Evolutionary conservation across 305 asterid species (phyloP).

Genomic region (Plantago coronopus): DNA sequence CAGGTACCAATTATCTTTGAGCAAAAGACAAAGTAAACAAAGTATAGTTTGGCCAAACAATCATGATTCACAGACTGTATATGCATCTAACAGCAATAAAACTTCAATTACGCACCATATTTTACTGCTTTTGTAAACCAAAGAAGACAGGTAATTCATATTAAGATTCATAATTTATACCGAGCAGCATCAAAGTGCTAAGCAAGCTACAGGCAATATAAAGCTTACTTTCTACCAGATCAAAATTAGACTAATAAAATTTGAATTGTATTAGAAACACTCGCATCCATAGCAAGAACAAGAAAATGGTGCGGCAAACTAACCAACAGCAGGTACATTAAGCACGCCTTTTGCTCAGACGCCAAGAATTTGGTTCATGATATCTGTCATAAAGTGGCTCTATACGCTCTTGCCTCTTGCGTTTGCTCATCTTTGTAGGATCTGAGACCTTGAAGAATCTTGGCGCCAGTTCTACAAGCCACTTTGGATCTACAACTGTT

Average conservation of each 20-base stretch:
- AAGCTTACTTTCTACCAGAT: too few relatives aligned
- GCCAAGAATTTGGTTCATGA: constrained; percentile 88
- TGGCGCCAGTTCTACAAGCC: constrained; percentile 87
- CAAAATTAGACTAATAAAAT: background rate
- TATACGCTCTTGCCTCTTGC: constrained; percentile 84
- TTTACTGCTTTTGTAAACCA: too few relatives aligned
- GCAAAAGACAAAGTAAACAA: too few relatives aligned
- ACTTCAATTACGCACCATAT: too few relatives aligned
- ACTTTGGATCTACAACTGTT: constrained; percentile 70
- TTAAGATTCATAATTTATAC: too few relatives aligned
- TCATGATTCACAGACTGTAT: too few relatives aligned
- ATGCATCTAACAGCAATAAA: too few relatives aligned
- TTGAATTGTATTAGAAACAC: constrained; percentile 10
- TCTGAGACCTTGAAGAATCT: constrained; percentile 78
- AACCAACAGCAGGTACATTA: constrained; percentile 27
- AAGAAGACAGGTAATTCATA: too few relatives aligned
- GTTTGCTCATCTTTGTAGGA: constrained; percentile 83
- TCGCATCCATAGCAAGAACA: constrained; percentile 1
- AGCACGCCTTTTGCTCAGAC: constrained; percentile 85
- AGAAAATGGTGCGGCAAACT: constrained; percentile 12
- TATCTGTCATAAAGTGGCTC: constrained; percentile 85
- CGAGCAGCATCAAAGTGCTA: too few relatives aligned
- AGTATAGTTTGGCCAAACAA: too few relatives aligned
- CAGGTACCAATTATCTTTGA: too few relatives aligned
- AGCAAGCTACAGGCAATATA: too few relatives aligned